Evolutionary conservation across 352 stramenopile species (phyloP), one percentile per base, ranked within the genome.

Genomic region (Globisporangium lucens): DNA sequence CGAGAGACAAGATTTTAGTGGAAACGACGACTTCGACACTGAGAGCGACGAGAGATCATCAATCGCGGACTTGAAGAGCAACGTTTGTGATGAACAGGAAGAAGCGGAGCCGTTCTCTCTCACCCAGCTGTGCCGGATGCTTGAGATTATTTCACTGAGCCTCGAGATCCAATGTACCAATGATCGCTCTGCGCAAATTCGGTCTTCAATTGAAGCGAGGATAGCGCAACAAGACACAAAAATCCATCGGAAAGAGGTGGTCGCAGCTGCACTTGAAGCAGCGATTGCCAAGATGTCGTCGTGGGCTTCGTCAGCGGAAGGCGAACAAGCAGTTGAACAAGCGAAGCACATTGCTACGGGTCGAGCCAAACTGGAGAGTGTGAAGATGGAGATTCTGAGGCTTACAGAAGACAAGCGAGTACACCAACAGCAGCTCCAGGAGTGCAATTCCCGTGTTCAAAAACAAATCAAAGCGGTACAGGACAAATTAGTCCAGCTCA

Each of bases 111-210:
- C 53, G 9, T 85, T 80, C 51, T 74, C 73, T 17, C 58, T 91
- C 1, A 30, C 65, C n/a, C 74, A 84, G n/a, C 55, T 89, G 7
- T 75, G 70, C 10, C 75, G 70, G 35, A 81, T 77, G 22, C 63
- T 89, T 17, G 79, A 91, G 46, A 74, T 91, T n/a, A 80, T 91
- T 53, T 74, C 74, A 9, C 12, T 74, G 51, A 75, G 65, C 4
- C 76, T 89, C 22, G 83, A 89, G 68, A 75, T 83, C 24, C 72
- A 85, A 68, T 77, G 87, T 47, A 71, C 79, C 13, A 65, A 76
- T 35, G 62, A 70, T 15, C 41, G 63, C 30, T 64, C 71, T 43
- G 63, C 61, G n/a, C 63, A 71, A 0, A 49, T 75, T 22, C 70
- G 70, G 3, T 59, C 74, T 38, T 47, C 49, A 13, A 61, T 77